Conservation (phyloP, 2,329 filamentous ascomycete species). For the Colletotrichum sojae region DNA sequence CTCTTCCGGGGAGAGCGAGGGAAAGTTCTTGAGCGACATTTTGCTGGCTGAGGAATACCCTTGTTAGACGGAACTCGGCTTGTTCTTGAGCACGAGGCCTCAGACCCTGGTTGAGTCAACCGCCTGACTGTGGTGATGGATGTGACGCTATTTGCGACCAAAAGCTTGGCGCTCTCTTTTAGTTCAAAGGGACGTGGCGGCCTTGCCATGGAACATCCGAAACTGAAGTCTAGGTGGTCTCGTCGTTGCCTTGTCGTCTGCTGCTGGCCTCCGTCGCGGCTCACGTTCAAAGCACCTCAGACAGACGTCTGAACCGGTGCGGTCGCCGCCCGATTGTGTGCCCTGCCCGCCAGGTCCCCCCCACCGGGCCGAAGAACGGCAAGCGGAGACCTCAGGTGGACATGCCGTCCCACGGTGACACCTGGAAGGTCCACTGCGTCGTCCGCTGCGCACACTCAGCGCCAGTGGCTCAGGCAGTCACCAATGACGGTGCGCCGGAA, state of each 20-base stretch:
- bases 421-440: neutral
- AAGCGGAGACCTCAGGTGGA: neutral
- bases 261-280: neutral
- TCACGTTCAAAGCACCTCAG: too few species aligned
- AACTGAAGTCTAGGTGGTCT: too few species aligned
- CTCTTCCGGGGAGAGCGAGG: conserved; percentile 72
- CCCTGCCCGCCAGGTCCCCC: conserved; percentile 11
- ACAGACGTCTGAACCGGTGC: neutral
- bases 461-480: neutral
- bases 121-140: too few species aligned
- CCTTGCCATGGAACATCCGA: too few species aligned
- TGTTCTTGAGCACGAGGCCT: neutral
- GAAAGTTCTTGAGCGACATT: conserved; percentile 66
- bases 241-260: neutral
- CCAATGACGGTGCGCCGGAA: conserved; percentile 1
- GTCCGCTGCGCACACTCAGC: conserved; percentile 7
- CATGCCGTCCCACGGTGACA: neutral
- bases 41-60: neutral
- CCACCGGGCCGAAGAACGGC: conserved; percentile 18
- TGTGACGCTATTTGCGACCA: too few species aligned
- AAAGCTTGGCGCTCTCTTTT: too few species aligned
- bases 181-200: too few species aligned
- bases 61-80: neutral
- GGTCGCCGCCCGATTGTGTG: conserved; percentile 28
- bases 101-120: neutral